These are phyloP conservation scores for Verticillium zaregamsianum DNA, from an alignment of 2,329 filamentous ascomycete species.

Conservation along the genomic window DNA sequence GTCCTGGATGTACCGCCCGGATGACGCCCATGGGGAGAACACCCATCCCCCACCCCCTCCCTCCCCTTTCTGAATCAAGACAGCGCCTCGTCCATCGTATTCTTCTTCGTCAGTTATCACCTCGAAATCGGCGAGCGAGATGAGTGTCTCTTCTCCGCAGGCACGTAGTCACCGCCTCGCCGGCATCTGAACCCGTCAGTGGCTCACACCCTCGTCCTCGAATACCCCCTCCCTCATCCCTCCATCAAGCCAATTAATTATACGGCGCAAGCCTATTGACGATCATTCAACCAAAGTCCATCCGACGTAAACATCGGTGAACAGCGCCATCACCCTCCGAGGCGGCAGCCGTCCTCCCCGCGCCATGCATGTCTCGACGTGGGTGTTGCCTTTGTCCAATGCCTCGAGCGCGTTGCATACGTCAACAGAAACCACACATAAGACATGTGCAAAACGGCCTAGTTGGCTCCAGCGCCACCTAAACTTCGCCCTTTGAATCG, in stretches of 20 bases:
- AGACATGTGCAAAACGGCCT: background rate
- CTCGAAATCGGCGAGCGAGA: background rate
- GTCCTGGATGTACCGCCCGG: too few relatives aligned
- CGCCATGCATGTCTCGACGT: background rate
- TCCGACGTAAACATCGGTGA: background rate
- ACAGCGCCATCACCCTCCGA: background rate
- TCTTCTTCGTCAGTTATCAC: background rate
- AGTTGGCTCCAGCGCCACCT: background rate
- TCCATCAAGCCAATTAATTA: background rate
- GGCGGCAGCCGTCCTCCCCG: background rate
- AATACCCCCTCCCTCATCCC: background rate
- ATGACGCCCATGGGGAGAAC: too few relatives aligned
- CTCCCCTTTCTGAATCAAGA: too few relatives aligned
- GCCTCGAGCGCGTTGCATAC: background rate
- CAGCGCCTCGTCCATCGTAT: too few relatives aligned
- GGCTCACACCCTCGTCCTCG: background rate
- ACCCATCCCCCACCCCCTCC: too few relatives aligned
- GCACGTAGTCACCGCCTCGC: background rate
- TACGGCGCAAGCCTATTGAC: background rate
- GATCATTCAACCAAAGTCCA: background rate
- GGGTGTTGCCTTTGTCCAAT: background rate
- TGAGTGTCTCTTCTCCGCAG: background rate
- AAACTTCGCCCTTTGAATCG: background rate
- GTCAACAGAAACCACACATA: background rate
- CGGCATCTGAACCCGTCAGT: background rate